Percentiles rank a stretch among this genome's conserved stretches.
phyloP scores from a whole-genome alignment of 2,329 filamentous ascomycete genomes.

The Pyrenochaeta sp. region DNA sequence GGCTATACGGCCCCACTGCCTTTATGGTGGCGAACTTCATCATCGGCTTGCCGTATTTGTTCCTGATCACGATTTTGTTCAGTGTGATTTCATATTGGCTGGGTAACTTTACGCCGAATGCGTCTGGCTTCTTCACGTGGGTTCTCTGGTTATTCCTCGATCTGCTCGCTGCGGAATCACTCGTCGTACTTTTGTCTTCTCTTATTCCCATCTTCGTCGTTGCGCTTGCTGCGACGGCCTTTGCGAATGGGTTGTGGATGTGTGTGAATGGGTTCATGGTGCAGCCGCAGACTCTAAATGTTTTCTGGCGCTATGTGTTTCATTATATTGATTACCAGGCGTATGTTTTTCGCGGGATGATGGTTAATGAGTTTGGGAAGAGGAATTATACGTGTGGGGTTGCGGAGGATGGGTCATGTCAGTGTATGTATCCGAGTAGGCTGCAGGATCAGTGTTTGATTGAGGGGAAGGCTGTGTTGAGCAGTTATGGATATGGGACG shows the following conservation, averaged over 20 bases:
- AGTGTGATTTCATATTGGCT: slow-evolving; percentile 82
- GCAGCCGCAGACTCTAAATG: slow-evolving; percentile 74
- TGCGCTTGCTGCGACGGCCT: slow-evolving; percentile 79
- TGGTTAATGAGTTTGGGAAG: slow-evolving; percentile 83
- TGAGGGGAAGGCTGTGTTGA: slow-evolving; percentile 73
- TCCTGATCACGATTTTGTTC: slow-evolving; percentile 79
- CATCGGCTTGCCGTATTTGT: slow-evolving; percentile 82
- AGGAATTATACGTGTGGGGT: slow-evolving; percentile 69
- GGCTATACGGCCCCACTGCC: slow-evolving; percentile 76
- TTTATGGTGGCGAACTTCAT: slow-evolving; percentile 83
- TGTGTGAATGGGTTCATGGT: slow-evolving; percentile 84
- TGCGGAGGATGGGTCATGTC: slow-evolving; percentile 54
- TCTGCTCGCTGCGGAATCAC: slow-evolving; percentile 79
- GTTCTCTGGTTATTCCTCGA: slow-evolving; percentile 88
- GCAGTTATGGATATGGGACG: slow-evolving; percentile 72
- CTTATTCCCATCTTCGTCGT: slow-evolving; percentile 83
- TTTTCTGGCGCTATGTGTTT: slow-evolving; percentile 87
- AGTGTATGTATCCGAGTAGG: slow-evolving; percentile 75
- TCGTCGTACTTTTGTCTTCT: slow-evolving; percentile 78
- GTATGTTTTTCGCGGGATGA: slow-evolving; percentile 92
- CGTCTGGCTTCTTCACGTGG: slow-evolving; percentile 76
- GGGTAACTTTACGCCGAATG: slow-evolving; percentile 74
- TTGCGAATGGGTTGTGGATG: slow-evolving; percentile 92
- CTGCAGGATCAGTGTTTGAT: slow-evolving; percentile 73
- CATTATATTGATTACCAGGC: slow-evolving; percentile 88